A percentile compares a stretch with the other conserved stretches of the same genome.
These are phyloP conservation scores for Biscutella laevigata DNA, from an alignment of 441 rosid genomes.

Conservation along the genomic window DNA sequence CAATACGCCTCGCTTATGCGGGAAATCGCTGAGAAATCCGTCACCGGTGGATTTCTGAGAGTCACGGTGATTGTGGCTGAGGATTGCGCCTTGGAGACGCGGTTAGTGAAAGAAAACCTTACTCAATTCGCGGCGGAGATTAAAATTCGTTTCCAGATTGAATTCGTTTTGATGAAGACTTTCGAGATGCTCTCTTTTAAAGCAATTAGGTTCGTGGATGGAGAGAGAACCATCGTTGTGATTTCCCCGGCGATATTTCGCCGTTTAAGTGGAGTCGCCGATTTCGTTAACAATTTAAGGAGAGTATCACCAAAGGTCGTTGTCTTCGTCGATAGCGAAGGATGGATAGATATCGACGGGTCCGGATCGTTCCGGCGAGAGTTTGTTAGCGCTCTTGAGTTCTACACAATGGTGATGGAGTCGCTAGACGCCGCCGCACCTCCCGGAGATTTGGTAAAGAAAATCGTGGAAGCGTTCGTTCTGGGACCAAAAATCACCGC, in stretches of 20 bases:
- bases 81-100: conserved; percentile 53
- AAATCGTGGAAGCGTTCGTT: conserved; percentile 48
- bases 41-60: conserved; percentile 42
- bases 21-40: conserved; percentile 50
- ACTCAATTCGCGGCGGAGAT: conserved; percentile 72
- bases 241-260: conserved; percentile 58
- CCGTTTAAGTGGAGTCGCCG: conserved; percentile 36
- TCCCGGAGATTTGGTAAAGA: conserved; percentile 48
- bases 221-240: conserved; percentile 59
- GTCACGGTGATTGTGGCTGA: conserved; percentile 75
- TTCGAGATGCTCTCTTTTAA: conserved; percentile 71
- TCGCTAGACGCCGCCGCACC: conserved; percentile 70
- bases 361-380: conserved; percentile 59
- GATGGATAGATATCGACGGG: conserved; percentile 41
- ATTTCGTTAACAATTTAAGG: conserved; percentile 48
- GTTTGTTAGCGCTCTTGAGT: conserved; percentile 57
- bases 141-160: conserved; percentile 62
- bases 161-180: conserved; percentile 52
- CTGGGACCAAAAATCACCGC: conserved; percentile 44
- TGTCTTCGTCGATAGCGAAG: conserved; percentile 63
- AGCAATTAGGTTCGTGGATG: conserved; percentile 54
- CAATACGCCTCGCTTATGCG: conserved; percentile 88
- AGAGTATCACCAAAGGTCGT: conserved; percentile 51
- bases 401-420: conserved; percentile 65
- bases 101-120: conserved; percentile 62